Percentiles rank a stretch among this genome's conserved stretches.
phyloP scores from a whole-genome alignment of 2,329 filamentous ascomycete genomes.

The Fusarium kyushuense region DNA sequence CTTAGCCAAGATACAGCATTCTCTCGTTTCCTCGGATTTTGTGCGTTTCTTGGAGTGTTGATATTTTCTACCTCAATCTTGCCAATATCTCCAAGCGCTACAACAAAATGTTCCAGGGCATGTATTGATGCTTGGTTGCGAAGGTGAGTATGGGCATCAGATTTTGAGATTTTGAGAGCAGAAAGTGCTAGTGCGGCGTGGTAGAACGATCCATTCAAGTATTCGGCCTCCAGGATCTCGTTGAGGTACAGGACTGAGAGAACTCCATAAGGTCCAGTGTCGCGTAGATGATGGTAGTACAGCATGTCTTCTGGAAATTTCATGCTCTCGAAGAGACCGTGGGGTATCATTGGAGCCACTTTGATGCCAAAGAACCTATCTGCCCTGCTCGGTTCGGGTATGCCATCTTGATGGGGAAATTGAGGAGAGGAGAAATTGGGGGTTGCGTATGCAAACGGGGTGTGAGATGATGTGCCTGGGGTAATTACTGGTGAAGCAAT shows the following conservation, averaged over 20 bases:
- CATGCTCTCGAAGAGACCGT: conserved; percentile 16
- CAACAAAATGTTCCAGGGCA: conserved; percentile 33
- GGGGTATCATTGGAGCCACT: conserved; percentile 17
- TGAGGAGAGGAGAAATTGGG: not conserved
- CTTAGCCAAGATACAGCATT: conserved; percentile 30
- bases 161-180: conserved; percentile 29
- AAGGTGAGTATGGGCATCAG: not conserved
- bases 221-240: conserved; percentile 13
- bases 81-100: conserved; percentile 18
- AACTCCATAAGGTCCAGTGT: conserved; percentile 19
- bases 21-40: conserved; percentile 3
- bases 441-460: not conserved
- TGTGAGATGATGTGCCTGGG: not conserved
- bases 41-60: conserved; percentile 4
- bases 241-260: conserved; percentile 21
- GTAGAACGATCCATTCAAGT: conserved; percentile 24
- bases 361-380: conserved; percentile 10
- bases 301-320: conserved; percentile 38
- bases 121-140: conserved; percentile 18
- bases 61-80: conserved; percentile 19
- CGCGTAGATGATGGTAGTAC: conserved; percentile 35
- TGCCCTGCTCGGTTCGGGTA: no score
- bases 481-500: not conserved
- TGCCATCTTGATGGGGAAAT: not conserved
- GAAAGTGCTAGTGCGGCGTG: conserved; percentile 31